These are phyloP conservation scores for Carex kokanica DNA, from an alignment of 176 grass and related monocot genomes.

Conservation along the genomic window DNA sequence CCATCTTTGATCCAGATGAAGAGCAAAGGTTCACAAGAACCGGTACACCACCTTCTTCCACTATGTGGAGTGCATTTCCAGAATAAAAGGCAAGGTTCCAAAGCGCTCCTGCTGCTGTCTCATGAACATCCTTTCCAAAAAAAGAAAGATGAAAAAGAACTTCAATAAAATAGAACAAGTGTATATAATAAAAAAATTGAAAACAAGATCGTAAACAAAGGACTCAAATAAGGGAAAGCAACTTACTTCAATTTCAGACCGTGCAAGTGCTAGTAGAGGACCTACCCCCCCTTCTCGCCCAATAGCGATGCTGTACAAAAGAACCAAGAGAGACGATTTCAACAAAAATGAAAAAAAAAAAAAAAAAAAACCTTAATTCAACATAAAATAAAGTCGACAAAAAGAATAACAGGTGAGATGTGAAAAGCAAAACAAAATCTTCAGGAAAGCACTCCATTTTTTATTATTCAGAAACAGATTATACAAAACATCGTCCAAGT, in stretches of 20 bases:
- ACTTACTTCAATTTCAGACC: slow-evolving; percentile 92
- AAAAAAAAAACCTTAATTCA: slow-evolving; percentile 9
- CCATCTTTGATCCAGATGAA: slow-evolving; percentile 93
- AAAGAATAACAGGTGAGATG: background rate
- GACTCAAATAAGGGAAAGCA: slow-evolving; percentile 15
- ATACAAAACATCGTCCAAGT: background rate
- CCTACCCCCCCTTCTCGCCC: slow-evolving; percentile 87
- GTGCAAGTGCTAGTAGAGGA: slow-evolving; percentile 89
- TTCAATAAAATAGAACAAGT: slow-evolving; percentile 4
- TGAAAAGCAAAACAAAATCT: background rate
- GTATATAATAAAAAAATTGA: background rate
- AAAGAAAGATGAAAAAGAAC: background rate
- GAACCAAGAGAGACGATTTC: slow-evolving; percentile 23
- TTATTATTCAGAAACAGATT: background rate
- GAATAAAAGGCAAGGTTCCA: slow-evolving; percentile 99
- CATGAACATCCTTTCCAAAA: slow-evolving; percentile 83
- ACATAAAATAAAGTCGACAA: background rate
- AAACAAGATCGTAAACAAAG: background rate
- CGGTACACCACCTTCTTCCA: slow-evolving; percentile 96
- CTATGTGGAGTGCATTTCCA: slow-evolving; percentile 82
- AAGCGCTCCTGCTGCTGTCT: slow-evolving; percentile 97
- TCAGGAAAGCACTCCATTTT: background rate
- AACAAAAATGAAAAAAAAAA: background rate
- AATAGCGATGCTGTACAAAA: slow-evolving; percentile 81
- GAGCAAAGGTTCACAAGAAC: slow-evolving; percentile 86